A percentile compares a stretch with the other conserved stretches of the same genome.
Evolutionary conservation across 177 flowering plant genomes (phyloP).

Genomic region (Vitis hybrid): DNA sequence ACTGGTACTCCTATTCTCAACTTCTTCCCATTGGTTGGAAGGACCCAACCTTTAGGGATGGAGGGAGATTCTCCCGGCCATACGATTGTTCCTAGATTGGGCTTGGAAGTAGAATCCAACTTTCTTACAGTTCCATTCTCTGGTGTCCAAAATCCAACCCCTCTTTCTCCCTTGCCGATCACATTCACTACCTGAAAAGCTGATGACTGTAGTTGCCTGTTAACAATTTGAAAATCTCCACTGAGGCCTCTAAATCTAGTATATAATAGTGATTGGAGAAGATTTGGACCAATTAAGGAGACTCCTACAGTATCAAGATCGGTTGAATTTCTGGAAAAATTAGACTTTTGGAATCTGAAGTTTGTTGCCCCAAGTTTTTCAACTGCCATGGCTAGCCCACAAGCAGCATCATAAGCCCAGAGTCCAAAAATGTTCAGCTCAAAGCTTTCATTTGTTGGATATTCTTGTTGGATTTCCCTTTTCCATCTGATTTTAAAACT

Average conservation of each 20-base stretch:
- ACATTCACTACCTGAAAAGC: constrained; percentile 34
- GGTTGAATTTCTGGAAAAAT: too few species aligned
- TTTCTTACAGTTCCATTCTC: constrained; percentile 13
- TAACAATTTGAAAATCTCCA: constrained; percentile 25
- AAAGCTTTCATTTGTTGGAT: background rate
- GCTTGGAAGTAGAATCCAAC: too few species aligned
- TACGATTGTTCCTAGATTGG: constrained; percentile 15
- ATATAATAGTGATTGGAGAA: constrained; percentile 17
- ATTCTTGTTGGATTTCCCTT: constrained; percentile 10
- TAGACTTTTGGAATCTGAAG: too few species aligned
- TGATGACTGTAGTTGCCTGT: constrained; percentile 18
- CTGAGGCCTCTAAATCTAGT: constrained; percentile 27
- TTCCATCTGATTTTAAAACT: constrained; percentile 18
- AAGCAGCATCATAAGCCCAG: constrained; percentile 42
- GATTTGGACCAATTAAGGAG: constrained; percentile 18
- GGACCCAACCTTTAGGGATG: constrained; percentile 34
- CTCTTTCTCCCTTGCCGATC: constrained; percentile 17
- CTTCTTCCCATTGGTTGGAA: constrained; percentile 25
- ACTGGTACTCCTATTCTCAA: constrained; percentile 38
- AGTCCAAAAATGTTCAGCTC: constrained; percentile 27
- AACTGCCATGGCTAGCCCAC: constrained; percentile 9
- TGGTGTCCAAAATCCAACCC: constrained; percentile 33
- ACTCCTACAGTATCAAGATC: background rate
- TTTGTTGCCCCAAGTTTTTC: constrained; percentile 2
- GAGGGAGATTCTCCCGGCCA: constrained; percentile 39